phyloP scores from a whole-genome alignment of 495 filamentous ascomycete genomes.

The Xylaria nigripes region DNA sequence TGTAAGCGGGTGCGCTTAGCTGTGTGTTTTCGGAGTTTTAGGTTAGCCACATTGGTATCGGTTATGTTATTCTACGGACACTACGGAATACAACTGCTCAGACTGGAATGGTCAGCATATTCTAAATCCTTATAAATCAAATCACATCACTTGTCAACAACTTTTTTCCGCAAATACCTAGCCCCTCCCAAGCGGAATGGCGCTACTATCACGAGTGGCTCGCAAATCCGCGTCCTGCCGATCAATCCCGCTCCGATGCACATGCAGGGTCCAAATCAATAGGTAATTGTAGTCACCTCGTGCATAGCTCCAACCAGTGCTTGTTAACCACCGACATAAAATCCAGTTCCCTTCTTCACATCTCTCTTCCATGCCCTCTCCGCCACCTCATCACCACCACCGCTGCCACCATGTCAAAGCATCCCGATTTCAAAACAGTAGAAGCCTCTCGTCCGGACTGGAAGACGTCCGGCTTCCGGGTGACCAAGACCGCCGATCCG shows the following conservation, averaged over 20 bases:
- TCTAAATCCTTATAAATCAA: too few species aligned
- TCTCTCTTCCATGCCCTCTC: neutral
- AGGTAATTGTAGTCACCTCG: neutral
- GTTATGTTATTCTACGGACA: too few species aligned
- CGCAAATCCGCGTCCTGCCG: neutral
- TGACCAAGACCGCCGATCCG: slow-evolving; percentile 65
- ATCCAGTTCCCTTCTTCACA: neutral
- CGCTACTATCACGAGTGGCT: neutral
- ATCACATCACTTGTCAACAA: too few species aligned
- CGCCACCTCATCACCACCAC: neutral
- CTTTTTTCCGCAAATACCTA: too few species aligned
- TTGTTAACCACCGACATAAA: neutral
- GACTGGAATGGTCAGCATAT: too few species aligned
- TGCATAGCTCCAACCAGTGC: neutral
- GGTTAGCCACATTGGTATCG: too few species aligned
- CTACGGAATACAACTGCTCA: too few species aligned
- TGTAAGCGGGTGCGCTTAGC: too few species aligned
- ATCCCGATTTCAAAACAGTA: slow-evolving; percentile 68
- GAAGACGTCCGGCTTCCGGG: slow-evolving; percentile 45
- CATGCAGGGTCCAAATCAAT: neutral
- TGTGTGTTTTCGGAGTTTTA: too few species aligned
- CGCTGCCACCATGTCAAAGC: slow-evolving; percentile 38
- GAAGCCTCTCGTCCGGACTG: slow-evolving; percentile 69
- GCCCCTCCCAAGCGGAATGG: neutral
- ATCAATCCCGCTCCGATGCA: neutral